phyloP scores from a whole-genome alignment of 352 stramenopile species.

The Globisporangium sylvaticum region DNA sequence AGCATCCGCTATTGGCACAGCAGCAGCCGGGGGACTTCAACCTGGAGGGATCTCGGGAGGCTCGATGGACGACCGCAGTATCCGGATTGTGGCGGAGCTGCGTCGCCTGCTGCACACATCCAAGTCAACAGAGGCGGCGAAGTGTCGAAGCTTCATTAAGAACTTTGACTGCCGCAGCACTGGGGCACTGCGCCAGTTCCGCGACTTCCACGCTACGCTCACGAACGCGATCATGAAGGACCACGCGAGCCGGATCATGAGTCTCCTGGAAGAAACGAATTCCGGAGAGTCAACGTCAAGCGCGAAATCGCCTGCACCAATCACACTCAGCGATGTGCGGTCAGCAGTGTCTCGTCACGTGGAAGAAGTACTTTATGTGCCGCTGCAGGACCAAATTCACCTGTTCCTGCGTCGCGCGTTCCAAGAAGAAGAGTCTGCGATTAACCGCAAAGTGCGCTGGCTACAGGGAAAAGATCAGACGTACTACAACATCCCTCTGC shows the following conservation, averaged over 20 bases:
- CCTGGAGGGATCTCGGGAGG: conserved; percentile 22
- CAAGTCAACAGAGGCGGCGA: conserved; percentile 64
- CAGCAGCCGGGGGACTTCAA: conserved; percentile 31
- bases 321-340: conserved; percentile 54
- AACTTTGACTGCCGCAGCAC: conserved; percentile 47
- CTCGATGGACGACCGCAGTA: conserved; percentile 61
- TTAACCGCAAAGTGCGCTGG: conserved; percentile 86
- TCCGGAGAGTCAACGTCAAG: conserved; percentile 22
- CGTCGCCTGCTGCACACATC: conserved; percentile 73
- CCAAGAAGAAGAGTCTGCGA: conserved; percentile 67
- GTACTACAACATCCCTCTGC: conserved; percentile 84
- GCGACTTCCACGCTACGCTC: conserved; percentile 56
- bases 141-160: conserved; percentile 65
- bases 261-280: conserved; percentile 42
- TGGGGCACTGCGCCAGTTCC: conserved; percentile 46
- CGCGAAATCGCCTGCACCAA: conserved; percentile 19
- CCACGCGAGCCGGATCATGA: conserved; percentile 60
- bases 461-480: conserved; percentile 88
- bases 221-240: conserved; percentile 62
- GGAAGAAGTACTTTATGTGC: conserved; percentile 74
- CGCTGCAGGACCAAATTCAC: conserved; percentile 62
- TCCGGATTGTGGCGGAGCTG: conserved; percentile 81
- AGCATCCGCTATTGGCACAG: conserved; percentile 33
- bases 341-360: conserved; percentile 72
- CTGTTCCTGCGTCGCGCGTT: conserved; percentile 52